Conservation (phyloP, 768 basidiomycete genomes). For the Phaeolepiota aurea region DNA sequence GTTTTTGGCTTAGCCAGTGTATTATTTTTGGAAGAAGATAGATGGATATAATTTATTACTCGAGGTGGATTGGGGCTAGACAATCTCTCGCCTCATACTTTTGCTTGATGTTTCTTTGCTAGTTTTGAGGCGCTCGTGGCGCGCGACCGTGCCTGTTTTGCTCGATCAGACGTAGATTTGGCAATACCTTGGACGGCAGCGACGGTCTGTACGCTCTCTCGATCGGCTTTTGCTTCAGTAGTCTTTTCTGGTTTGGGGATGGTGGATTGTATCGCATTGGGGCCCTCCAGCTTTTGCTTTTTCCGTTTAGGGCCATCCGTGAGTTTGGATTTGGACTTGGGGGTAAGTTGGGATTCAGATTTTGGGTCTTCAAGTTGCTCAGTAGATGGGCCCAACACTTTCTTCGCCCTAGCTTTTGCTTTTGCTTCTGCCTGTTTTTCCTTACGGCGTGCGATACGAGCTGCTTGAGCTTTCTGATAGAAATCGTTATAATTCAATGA, state of each 20-base stretch:
- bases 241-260: slow-evolving; percentile 3
- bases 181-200: slow-evolving; percentile 23
- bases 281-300: background rate
- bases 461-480: background rate
- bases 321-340: slow-evolving; percentile 7
- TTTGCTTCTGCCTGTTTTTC: slow-evolving; percentile 43
- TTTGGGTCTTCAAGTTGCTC: background rate
- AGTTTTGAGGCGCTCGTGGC: slow-evolving; percentile 11
- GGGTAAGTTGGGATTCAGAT: slow-evolving; percentile 3
- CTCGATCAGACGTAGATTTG: slow-evolving; percentile 26
- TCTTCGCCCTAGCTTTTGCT: slow-evolving; percentile 31
- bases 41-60: no score
- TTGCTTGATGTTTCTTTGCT: no score
- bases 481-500: no score
- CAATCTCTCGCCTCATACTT: no score
- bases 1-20: no score
- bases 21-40: no score
- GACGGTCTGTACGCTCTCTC: slow-evolving; percentile 5
- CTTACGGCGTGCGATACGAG: slow-evolving; percentile 25
- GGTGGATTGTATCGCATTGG: background rate
- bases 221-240: slow-evolving; percentile 11
- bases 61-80: no score
- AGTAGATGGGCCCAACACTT: no score
- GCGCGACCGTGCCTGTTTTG: slow-evolving; percentile 26
- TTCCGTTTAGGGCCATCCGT: background rate